Percentiles rank a stretch among this genome's conserved stretches.
phyloP scores from a whole-genome alignment of 129 eudicot genomes.

The Heracleum sosnowskyi region DNA sequence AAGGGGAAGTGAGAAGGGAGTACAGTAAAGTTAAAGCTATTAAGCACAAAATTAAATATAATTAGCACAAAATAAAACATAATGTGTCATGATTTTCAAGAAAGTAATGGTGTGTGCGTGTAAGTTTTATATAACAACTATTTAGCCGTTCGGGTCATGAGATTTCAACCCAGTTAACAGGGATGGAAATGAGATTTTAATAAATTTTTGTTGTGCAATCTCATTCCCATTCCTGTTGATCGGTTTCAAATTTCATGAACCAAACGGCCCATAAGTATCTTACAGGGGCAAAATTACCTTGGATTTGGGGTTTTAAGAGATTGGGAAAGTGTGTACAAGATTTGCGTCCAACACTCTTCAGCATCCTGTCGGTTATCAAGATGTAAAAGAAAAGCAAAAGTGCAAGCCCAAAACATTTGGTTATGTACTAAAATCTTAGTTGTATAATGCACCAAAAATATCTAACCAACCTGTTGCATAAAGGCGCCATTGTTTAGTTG shows the following conservation, averaged over 20 bases:
- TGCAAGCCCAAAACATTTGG: constrained; percentile 4
- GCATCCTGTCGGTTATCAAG: constrained; percentile 60
- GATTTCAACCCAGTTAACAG: too few species aligned
- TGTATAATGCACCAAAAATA: background rate
- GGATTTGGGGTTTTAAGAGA: constrained; percentile 57
- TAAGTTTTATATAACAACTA: background rate
- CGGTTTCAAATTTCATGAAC: too few species aligned
- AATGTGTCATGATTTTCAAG: background rate
- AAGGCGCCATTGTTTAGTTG: constrained; percentile 86
- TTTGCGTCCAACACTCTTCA: constrained; percentile 98
- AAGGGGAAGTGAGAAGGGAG: background rate
- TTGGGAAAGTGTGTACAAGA: constrained; percentile 79
- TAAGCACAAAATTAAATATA: background rate
- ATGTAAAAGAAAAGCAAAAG: background rate
- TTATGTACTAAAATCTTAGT: background rate
- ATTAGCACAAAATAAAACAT: too few species aligned
- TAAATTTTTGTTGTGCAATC: too few species aligned
- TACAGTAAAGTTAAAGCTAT: background rate
- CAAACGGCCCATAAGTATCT: background rate
- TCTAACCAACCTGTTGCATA: constrained; percentile 86
- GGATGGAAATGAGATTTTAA: too few species aligned
- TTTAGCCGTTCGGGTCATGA: too few species aligned
- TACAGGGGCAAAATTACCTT: constrained; percentile 35
- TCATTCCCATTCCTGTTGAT: too few species aligned
- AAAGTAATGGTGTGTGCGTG: background rate